Conservation (phyloP, 768 basidiomycete genomes). For the Hericium erinaceus region DNA sequence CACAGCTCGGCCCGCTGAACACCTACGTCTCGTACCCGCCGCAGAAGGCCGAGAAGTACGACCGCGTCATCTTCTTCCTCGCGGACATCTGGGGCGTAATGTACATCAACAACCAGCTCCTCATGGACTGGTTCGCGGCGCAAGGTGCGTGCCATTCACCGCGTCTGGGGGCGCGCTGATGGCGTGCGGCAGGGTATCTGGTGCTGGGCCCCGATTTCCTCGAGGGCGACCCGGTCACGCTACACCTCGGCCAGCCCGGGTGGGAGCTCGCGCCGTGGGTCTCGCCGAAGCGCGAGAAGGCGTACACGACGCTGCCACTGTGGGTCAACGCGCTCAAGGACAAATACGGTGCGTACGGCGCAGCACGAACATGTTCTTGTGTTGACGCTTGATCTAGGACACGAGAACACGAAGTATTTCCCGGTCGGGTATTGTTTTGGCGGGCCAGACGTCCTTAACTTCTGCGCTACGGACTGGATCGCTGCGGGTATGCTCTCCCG, state of each 20-base stretch:
- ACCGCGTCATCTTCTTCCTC: not conserved
- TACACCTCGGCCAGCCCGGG: conserved; percentile 26
- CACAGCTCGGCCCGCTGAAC: not conserved
- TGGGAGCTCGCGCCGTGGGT: conserved; percentile 37
- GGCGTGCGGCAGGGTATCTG: conserved; percentile 34
- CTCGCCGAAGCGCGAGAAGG: conserved; percentile 23
- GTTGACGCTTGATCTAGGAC: conserved; percentile 14
- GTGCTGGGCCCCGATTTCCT: conserved; percentile 59
- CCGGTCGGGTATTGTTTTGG: conserved; percentile 47
- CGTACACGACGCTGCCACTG: conserved; percentile 31
- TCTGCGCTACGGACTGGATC: conserved; percentile 36
- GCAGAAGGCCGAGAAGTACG: not conserved
- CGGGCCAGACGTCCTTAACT: conserved; percentile 40
- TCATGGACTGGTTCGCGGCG: not conserved
- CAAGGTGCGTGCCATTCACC: not conserved
- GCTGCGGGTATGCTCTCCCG: conserved; percentile 32
- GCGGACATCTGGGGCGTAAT: not conserved
- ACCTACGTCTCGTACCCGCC: not conserved
- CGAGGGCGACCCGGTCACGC: conserved; percentile 44
- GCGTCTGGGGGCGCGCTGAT: not conserved
- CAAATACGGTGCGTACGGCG: conserved; percentile 33
- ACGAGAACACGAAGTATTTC: conserved; percentile 11
- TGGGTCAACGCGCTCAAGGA: conserved; percentile 46
- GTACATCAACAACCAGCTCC: not conserved
- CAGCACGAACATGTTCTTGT: not conserved